Percentiles rank a stretch among this genome's conserved stretches.
Evolutionary conservation across 2,329 filamentous ascomycete genomes (phyloP).

Genomic region (Aspergillus sp.): DNA sequence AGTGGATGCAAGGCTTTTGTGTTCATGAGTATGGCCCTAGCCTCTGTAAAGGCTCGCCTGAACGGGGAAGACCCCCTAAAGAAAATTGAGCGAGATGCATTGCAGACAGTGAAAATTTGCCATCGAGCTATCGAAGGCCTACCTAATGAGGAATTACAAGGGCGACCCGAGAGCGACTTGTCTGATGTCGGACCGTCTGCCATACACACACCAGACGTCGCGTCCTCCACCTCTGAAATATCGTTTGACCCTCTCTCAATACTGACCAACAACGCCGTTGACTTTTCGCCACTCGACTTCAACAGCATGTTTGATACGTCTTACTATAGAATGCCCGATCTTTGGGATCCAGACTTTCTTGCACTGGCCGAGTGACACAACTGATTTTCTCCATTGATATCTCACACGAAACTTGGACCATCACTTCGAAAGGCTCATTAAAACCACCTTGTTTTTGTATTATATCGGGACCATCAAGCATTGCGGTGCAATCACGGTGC

Average conservation of each 20-base stretch:
- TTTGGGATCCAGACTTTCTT: conserved; percentile 30
- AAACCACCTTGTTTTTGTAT: no score
- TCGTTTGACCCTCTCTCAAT: conserved; percentile 27
- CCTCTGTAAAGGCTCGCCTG: conserved; percentile 33
- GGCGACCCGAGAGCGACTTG: conserved; percentile 17
- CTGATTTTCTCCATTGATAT: no score
- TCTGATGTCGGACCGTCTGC: conserved; percentile 10
- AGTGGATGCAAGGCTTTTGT: conserved; percentile 32
- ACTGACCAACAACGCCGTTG: conserved; percentile 20
- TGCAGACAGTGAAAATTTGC: conserved; percentile 23
- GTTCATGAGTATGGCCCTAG: conserved; percentile 29
- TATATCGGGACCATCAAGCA: no score
- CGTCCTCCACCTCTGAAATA: conserved; percentile 20
- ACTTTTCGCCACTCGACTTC: conserved; percentile 31
- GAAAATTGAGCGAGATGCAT: conserved; percentile 25
- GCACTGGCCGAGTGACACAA: background rate
- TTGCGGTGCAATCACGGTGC: no score
- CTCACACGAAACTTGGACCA: no score
- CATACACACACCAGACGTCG: conserved; percentile 9
- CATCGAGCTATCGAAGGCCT: conserved; percentile 24
- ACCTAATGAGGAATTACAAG: conserved; percentile 22
- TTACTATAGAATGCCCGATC: conserved; percentile 25
- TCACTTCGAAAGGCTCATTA: no score
- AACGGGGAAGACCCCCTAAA: conserved; percentile 29
- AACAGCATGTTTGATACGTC: conserved; percentile 31